Evolutionary conservation across 345 rosid genomes (phyloP).

Genomic region (Syzygium grande): DNA sequence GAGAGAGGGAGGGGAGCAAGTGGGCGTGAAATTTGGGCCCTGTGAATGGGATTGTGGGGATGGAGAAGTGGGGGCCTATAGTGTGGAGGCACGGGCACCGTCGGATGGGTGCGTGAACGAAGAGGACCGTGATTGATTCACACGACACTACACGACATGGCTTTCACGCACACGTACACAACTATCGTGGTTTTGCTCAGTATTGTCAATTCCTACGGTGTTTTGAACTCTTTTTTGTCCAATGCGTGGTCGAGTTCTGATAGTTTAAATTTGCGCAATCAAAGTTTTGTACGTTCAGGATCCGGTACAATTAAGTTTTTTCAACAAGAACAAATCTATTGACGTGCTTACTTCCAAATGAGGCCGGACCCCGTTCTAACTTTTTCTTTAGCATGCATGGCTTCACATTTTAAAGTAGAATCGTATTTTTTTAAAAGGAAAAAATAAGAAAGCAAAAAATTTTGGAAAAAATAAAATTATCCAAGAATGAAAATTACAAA

Average conservation of each 20-base stretch:
- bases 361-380: background rate
- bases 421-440: too few species aligned
- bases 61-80: background rate
- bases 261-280: background rate
- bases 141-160: background rate
- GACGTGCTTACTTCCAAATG: background rate
- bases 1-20: background rate
- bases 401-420: background rate
- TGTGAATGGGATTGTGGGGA: background rate
- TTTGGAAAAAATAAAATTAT: too few species aligned
- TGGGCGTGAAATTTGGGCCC: background rate
- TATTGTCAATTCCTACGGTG: background rate
- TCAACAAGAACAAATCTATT: background rate
- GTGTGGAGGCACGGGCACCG: background rate
- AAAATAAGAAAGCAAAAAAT: background rate
- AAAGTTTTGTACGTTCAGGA: background rate
- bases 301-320: background rate
- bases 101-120: background rate
- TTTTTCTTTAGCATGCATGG: background rate
- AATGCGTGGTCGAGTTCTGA: too few species aligned
- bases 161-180: fast-evolving
- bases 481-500: too few species aligned
- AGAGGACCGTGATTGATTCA: background rate
- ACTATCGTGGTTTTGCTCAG: background rate
- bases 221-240: background rate